Percentiles rank a stretch among this genome's conserved stretches.
These are phyloP conservation scores for Tilletiaria anomala DNA, from an alignment of 1,284 basidiomycete genomes.

Conservation along the genomic window DNA sequence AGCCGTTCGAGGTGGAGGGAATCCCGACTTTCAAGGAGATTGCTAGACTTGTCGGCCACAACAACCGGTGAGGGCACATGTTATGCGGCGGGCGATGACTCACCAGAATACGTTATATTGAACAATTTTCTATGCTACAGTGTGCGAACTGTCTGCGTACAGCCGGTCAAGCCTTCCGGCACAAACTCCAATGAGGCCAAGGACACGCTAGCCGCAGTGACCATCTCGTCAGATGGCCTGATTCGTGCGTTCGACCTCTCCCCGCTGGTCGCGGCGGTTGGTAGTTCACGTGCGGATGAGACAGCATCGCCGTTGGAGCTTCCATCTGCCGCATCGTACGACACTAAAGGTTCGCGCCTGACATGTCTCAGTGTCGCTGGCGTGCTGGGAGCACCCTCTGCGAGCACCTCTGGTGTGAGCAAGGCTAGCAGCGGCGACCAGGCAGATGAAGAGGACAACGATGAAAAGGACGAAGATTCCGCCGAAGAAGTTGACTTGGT, in stretches of 20 bases:
- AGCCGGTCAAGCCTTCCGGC: too few relatives aligned
- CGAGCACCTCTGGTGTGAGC: not conserved
- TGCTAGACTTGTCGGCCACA: constrained; percentile 26
- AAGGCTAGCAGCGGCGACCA: constrained; percentile 3
- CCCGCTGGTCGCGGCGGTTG: constrained; percentile 5
- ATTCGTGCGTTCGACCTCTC: constrained; percentile 31
- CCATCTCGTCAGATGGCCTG: constrained; percentile 35
- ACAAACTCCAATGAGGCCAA: too few relatives aligned
- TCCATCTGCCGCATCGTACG: constrained; percentile 14
- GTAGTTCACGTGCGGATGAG: not conserved
- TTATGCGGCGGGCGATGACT: too few relatives aligned
- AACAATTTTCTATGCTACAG: too few relatives aligned
- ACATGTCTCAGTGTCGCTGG: constrained; percentile 27
- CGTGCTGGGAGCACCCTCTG: not conserved
- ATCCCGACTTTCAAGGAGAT: constrained; percentile 8
- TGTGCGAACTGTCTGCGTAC: too few relatives aligned
- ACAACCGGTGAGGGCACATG: constrained; percentile 32
- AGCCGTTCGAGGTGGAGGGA: not conserved
- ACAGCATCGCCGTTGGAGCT: constrained; percentile 6
- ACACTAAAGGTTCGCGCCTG: constrained; percentile 31
- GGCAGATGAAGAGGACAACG: constrained; percentile 4
- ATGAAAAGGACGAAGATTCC: constrained; percentile 1
- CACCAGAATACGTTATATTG: too few relatives aligned
- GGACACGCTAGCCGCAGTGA: too few relatives aligned
- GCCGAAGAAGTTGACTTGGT: constrained; percentile 1